phyloP scores from a whole-genome alignment of 495 filamentous ascomycete species.

The Penicillium canescens region DNA sequence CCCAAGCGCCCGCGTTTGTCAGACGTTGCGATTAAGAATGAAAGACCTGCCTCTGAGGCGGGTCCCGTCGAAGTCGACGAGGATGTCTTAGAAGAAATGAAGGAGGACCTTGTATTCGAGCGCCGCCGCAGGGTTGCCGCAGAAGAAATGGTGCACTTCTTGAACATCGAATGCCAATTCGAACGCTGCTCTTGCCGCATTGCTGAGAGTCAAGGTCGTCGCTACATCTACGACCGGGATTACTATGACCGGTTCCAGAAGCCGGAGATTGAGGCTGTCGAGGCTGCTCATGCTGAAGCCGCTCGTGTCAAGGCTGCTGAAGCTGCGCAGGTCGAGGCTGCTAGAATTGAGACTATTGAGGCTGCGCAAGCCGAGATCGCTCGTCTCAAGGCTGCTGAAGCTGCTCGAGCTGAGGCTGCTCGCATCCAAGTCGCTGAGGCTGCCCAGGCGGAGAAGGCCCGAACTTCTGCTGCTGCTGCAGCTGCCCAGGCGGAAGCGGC shows the following conservation, averaged over 20 bases:
- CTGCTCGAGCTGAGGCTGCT: neutral
- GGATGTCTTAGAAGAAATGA: conserved; percentile 58
- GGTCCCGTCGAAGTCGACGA: conserved; percentile 37
- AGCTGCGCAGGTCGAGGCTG: neutral
- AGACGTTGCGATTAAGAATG: conserved; percentile 48
- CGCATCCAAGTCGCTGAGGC: no score
- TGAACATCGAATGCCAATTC: conserved; percentile 79
- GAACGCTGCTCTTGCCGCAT: conserved; percentile 66
- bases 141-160: conserved; percentile 74
- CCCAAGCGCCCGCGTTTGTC: conserved; percentile 63
- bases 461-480: no score
- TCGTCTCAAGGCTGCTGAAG: neutral
- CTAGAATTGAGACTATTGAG: no score
- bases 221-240: conserved; percentile 51
- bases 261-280: conserved; percentile 21
- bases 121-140: conserved; percentile 64
- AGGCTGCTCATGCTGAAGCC: conserved; percentile 1
- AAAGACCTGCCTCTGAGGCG: conserved; percentile 26
- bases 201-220: conserved; percentile 48
- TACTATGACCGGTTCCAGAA: conserved; percentile 26
- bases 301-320: no score
- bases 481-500: no score
- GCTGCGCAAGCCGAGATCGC: no score
- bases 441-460: no score
- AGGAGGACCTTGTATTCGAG: conserved; percentile 64